Evolutionary conservation across 2,329 filamentous ascomycete genomes (phyloP).

Genomic region (Kalmusia sp.): DNA sequence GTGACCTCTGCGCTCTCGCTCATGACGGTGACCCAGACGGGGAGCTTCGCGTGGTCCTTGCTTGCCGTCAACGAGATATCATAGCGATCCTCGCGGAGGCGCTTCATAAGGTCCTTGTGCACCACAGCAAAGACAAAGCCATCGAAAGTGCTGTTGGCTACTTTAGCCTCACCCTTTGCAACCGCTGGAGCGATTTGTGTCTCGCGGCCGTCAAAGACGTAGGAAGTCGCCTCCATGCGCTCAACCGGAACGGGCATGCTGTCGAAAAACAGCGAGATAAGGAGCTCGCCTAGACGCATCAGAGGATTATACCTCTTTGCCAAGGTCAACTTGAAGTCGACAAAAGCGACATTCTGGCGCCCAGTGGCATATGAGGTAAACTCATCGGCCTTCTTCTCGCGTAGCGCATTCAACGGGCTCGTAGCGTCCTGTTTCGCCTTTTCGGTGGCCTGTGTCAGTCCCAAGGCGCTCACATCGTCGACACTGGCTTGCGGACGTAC

Average conservation of each 20-base stretch:
- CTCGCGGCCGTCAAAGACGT: constrained; percentile 94
- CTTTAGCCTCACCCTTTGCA: constrained; percentile 68
- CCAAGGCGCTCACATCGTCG: constrained; percentile 55
- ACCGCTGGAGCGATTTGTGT: constrained; percentile 73
- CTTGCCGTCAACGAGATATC: constrained; percentile 91
- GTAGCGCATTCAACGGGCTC: constrained; percentile 70
- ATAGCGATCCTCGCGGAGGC: constrained; percentile 89
- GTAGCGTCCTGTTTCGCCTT: constrained; percentile 49
- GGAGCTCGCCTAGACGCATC: constrained; percentile 69
- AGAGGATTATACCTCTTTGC: constrained; percentile 88
- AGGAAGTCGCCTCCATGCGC: constrained; percentile 76
- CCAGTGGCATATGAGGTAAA: constrained; percentile 89
- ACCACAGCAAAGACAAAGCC: constrained; percentile 95
- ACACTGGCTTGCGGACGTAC: constrained; percentile 52
- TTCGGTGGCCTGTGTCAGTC: constrained; percentile 46
- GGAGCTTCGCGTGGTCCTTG: constrained; percentile 90
- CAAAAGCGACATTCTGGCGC: constrained; percentile 88
- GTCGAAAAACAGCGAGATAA: constrained; percentile 81
- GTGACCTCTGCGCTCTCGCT: constrained; percentile 96
- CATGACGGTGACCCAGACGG: constrained; percentile 91
- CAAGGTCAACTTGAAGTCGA: constrained; percentile 83
- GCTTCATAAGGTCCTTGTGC: constrained; percentile 93
- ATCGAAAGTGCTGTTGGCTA: constrained; percentile 73
- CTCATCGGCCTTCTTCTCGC: constrained; percentile 87
- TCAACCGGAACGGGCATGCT: constrained; percentile 74